A percentile compares a stretch with the other conserved stretches of the same genome.
Evolutionary conservation across 441 rosid genomes (phyloP).

Genomic region (Croton laevigatus): DNA sequence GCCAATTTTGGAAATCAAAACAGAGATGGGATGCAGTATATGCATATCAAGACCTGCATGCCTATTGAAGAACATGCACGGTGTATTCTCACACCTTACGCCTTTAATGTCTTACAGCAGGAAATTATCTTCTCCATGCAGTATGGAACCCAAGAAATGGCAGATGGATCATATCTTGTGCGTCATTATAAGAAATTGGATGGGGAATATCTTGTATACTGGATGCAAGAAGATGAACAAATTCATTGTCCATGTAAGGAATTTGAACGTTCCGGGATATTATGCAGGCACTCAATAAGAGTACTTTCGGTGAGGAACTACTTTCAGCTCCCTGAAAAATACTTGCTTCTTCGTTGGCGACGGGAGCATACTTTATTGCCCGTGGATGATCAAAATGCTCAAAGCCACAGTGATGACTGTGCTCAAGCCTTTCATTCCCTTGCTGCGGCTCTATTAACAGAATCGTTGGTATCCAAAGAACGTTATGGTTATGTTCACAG

Average conservation of each 20-base stretch:
- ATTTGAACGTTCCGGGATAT: constrained; percentile 73
- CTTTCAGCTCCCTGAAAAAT: constrained; percentile 78
- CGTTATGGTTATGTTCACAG: constrained; percentile 53
- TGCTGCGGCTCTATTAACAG: constrained; percentile 55
- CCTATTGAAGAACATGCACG: constrained; percentile 84
- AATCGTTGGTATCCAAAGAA: constrained; percentile 59
- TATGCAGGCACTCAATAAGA: constrained; percentile 78
- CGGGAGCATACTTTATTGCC: constrained; percentile 42
- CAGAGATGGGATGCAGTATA: constrained; percentile 40
- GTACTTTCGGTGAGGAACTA: constrained; percentile 62
- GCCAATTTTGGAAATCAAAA: constrained; percentile 46
- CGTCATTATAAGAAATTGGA: constrained; percentile 84
- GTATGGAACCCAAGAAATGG: constrained; percentile 72
- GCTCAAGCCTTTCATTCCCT: constrained; percentile 64
- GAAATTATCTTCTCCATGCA: constrained; percentile 77
- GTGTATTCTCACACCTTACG: constrained; percentile 67
- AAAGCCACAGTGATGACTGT: constrained; percentile 46
- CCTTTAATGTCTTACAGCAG: constrained; percentile 66
- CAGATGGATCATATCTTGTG: constrained; percentile 70
- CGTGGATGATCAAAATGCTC: constrained; percentile 41
- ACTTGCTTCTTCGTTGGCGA: constrained; percentile 69
- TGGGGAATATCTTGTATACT: constrained; percentile 58
- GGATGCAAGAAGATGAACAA: constrained; percentile 74
- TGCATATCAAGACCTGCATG: constrained; percentile 59
- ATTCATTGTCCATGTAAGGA: constrained; percentile 91